Evolutionary conservation across 1,284 basidiomycete species (phyloP).

Genomic region (Sanghuangporus sanghuang): DNA sequence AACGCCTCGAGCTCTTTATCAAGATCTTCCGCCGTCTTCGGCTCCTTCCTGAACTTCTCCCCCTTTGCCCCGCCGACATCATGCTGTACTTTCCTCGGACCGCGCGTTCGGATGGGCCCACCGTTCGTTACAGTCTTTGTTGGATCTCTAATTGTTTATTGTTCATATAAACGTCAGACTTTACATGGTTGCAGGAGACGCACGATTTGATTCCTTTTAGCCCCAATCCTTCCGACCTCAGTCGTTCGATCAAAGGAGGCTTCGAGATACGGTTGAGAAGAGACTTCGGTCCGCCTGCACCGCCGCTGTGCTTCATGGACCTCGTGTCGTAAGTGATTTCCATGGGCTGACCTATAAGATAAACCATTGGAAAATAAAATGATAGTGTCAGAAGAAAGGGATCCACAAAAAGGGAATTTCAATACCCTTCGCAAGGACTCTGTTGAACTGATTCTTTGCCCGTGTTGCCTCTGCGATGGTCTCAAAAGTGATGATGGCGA

Average conservation of each 20-base stretch:
- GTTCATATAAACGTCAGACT: neutral
- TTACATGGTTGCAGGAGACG: conserved; percentile 16
- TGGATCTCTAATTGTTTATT: neutral
- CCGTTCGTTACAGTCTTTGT: conserved; percentile 22
- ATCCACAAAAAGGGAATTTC: conserved; percentile 11
- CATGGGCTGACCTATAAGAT: conserved; percentile 73
- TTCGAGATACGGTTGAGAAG: conserved; percentile 64
- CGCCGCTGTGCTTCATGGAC: conserved; percentile 32
- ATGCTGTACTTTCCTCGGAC: conserved; percentile 15
- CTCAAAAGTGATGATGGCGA: conserved; percentile 81
- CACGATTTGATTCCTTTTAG: conserved; percentile 6
- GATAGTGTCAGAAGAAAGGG: neutral
- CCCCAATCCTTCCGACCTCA: conserved; percentile 41
- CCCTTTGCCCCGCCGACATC: conserved; percentile 25
- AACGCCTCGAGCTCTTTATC: conserved; percentile 91
- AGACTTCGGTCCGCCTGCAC: conserved; percentile 42
- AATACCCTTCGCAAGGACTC: conserved; percentile 86
- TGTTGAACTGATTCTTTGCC: conserved; percentile 86
- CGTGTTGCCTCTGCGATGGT: conserved; percentile 72
- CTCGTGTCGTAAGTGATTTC: conserved; percentile 58
- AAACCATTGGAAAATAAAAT: neutral
- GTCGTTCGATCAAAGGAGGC: conserved; percentile 52
- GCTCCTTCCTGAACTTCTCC: conserved; percentile 39
- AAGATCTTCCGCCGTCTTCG: conserved; percentile 76
- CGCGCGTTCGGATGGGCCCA: conserved; percentile 36